Base-by-base conservation (phyloP, 78 protist genomes). In the Mantamonas sphyraenae region DNA sequence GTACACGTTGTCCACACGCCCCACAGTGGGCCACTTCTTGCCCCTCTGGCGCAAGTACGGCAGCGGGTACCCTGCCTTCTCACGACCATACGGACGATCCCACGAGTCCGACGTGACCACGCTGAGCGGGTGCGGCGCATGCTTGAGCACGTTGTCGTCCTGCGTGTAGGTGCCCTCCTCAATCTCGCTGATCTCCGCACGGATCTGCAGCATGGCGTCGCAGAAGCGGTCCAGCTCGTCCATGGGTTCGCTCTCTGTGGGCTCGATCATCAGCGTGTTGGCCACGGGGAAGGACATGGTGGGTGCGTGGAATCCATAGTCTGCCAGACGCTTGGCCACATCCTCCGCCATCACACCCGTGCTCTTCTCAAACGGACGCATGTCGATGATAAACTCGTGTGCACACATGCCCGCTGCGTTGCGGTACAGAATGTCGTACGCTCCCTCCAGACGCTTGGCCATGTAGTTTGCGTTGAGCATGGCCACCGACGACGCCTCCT, bases 381-480 rank as follows among this genome's bases (percentile, higher is more conserved):
- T 10, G 59, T 94, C 97, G 53, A 96, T 37, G 82, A 96, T 94
- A 86, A 96, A 96, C 79, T 96, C 97, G 58, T 93, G 97, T 3
- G 93, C 97, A 3, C 68, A 70, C 10, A 61, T 47, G 16, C 53
- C 53, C 16, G 28, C 53, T 12, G 53, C 28, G 12, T 16, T 16
- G 16, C 53, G 12, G 53, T 47, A 47, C 53, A 47, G 16, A 12
- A 47, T 47, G 68, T 47, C 53, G 53, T 47, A 47, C 2, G 24
- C 28, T 3, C 2, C 89, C 63, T 72, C 58, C 31, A 95, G 85
- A 31, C 96, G 80, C 24, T 17, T 1, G n/a, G 89, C 87, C 92
- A 96, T 84, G 92, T 96, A 96, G 91, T 96, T 96, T 34, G 99
- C 99, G 68, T 83, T 90, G 71, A 93, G 89, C 61, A 96, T 81